A percentile compares a stretch with the other conserved stretches of the same genome.
These are phyloP conservation scores for Candida lessepsii DNA, from an alignment of 805 yeast species.

Conservation along the genomic window DNA sequence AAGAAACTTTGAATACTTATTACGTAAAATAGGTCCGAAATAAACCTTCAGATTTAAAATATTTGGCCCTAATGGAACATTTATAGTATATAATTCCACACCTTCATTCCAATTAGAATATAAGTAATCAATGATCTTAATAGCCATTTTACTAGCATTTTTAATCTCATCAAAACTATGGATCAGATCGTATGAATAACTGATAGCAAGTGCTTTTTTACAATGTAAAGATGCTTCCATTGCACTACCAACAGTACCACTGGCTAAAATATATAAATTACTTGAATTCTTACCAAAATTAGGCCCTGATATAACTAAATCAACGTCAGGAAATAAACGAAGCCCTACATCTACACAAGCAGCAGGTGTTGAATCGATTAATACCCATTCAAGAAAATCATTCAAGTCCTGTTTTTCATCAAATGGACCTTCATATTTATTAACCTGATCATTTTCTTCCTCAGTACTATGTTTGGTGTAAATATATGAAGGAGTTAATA, in stretches of 20 bases:
- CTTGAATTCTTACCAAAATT: constrained; percentile 93
- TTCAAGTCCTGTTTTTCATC: constrained; percentile 16
- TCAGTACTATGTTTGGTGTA: constrained; percentile 51
- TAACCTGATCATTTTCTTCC: constrained; percentile 39
- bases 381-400: constrained; percentile 74
- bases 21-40: constrained; percentile 78
- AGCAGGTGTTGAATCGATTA: constrained; percentile 94
- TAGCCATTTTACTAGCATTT: constrained; percentile 68
- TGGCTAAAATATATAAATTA: constrained; percentile 81
- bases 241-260: constrained; percentile 97
- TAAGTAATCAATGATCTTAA: constrained; percentile 60
- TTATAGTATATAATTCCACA: constrained; percentile 77
- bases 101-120: constrained; percentile 36
- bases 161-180: constrained; percentile 50
- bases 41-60: constrained; percentile 57
- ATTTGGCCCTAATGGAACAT: constrained; percentile 69
- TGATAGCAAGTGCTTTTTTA: constrained; percentile 72
- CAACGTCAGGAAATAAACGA: constrained; percentile 55
- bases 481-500: constrained; percentile 59
- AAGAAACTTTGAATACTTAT: constrained; percentile 69
- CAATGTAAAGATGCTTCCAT: constrained; percentile 84
- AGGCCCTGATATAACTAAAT: constrained; percentile 91
- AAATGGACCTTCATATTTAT: constrained; percentile 67
- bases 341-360: constrained; percentile 90
- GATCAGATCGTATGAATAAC: constrained; percentile 70